A percentile compares a stretch with the other conserved stretches of the same genome.
Conservation (phyloP, 352 stramenopile species). For the Phytophthora sp. region DNA sequence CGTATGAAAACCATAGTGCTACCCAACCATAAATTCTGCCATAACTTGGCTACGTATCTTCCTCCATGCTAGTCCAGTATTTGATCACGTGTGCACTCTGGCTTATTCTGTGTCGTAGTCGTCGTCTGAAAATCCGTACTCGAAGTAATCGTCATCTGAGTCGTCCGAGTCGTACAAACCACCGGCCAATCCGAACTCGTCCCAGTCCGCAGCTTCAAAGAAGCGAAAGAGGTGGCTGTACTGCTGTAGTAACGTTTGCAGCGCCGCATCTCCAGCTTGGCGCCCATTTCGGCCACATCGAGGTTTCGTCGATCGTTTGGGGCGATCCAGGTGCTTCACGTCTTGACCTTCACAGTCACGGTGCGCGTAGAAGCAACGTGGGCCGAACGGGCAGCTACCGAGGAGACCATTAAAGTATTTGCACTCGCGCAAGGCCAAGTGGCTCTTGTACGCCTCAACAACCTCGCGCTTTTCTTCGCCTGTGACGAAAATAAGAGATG, state of each 20-base stretch:
- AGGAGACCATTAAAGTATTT: slow-evolving; percentile 80
- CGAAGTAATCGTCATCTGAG: slow-evolving; percentile 37
- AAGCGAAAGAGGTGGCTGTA: slow-evolving; percentile 74
- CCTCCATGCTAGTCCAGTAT: not conserved
- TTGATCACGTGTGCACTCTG: not conserved
- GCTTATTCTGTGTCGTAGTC: slow-evolving; percentile 41
- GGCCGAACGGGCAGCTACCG: slow-evolving; percentile 75
- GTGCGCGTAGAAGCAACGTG: slow-evolving; percentile 82
- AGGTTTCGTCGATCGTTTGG: slow-evolving; percentile 43
- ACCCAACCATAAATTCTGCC: slow-evolving; percentile 27
- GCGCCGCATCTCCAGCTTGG: slow-evolving; percentile 32
- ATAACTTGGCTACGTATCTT: slow-evolving; percentile 1
- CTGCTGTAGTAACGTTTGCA: slow-evolving; percentile 59
- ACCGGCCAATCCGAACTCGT: slow-evolving; percentile 45
- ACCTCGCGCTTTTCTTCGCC: slow-evolving; percentile 61
- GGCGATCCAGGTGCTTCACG: slow-evolving; percentile 71
- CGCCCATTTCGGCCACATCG: slow-evolving; percentile 23
- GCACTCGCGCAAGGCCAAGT: slow-evolving; percentile 77
- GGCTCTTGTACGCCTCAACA: slow-evolving; percentile 76
- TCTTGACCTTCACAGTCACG: slow-evolving; percentile 59
- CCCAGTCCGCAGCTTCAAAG: slow-evolving; percentile 67
- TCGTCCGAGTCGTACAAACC: slow-evolving; percentile 34
- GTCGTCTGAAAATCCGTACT: slow-evolving; percentile 31
- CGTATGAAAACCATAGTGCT: too few relatives aligned
- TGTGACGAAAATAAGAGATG: slow-evolving; percentile 76